A percentile compares a stretch with the other conserved stretches of the same genome.
These are phyloP conservation scores for Chiua virens DNA, from an alignment of 768 basidiomycete genomes.

Conservation along the genomic window DNA sequence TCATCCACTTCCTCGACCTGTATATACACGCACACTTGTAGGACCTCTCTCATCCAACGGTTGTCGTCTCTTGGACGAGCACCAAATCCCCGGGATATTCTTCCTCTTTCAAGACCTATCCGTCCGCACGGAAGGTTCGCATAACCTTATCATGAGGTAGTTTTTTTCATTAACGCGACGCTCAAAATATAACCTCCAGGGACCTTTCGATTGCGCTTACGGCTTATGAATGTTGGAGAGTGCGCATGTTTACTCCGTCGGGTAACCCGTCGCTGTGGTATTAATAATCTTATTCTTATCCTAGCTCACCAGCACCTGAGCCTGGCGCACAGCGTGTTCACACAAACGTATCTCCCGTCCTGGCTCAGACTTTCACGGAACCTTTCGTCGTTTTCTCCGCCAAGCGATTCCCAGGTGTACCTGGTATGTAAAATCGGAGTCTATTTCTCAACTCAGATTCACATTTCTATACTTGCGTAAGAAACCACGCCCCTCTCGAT, in stretches of 20 bases:
- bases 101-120: slow-evolving; percentile 95
- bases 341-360: slow-evolving; percentile 67
- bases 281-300: slow-evolving; percentile 24
- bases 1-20: slow-evolving; percentile 58
- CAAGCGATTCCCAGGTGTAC: slow-evolving; percentile 93
- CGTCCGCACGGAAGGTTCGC: slow-evolving; percentile 85
- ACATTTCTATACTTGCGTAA: slow-evolving; percentile 30
- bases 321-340: slow-evolving; percentile 63
- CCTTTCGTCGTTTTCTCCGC: slow-evolving; percentile 88
- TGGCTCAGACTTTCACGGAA: slow-evolving; percentile 82
- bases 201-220: slow-evolving; percentile 79
- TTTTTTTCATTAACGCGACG: slow-evolving; percentile 21
- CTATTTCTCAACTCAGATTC: slow-evolving; percentile 15
- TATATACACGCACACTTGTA: slow-evolving; percentile 86
- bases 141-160: slow-evolving; percentile 26
- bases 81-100: slow-evolving; percentile 85
- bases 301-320: slow-evolving; percentile 73
- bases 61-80: slow-evolving; percentile 79
- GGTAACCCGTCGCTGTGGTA: slow-evolving; percentile 15
- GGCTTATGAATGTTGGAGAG: slow-evolving; percentile 90
- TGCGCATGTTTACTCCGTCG: slow-evolving; percentile 47
- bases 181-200: slow-evolving; percentile 45
- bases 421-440: slow-evolving; percentile 51
- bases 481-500: slow-evolving; percentile 90
- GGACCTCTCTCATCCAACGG: slow-evolving; percentile 88